Evolutionary conservation across 768 basidiomycete species (phyloP), one percentile per base, ranked within the genome.

Genomic region (Kondoa malvinella): DNA sequence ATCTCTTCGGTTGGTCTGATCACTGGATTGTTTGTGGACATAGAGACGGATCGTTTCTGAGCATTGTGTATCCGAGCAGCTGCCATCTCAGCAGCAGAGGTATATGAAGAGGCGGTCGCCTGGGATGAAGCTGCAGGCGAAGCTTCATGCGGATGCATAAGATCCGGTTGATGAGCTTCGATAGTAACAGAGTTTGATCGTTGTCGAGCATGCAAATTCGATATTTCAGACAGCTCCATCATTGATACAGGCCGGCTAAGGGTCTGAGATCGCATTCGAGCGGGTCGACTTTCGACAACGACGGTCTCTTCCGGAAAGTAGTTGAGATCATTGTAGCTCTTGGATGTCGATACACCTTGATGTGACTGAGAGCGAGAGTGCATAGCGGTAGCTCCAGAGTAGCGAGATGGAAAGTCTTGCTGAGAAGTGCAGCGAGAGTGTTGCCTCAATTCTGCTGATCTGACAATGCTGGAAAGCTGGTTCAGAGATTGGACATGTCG

Each of bases 161-260:
- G 40, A 50, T 8, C 12, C 40, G 40, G 40, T n/a, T n/a, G n/a
- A n/a, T n/a, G 40, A 50, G 21, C 40, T 8, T 50, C 40, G 40
- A 50, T 21, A 50, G 40, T 21, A 21, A 50, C 21, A 21, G 40
- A 50, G 40, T 50, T 50, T 8, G 40, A 50, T 50, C 40, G 8
- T 50, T 8, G 40, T 50, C 40, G 40, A 3, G 61, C 61, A 3
- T 63, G 61, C 14, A 31, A 3, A 34, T 27, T 63, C n/a, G 61
- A 27, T 8, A 63, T 2, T 15, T 63, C 14, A 8, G n/a, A 31
- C 12, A 60, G n/a, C 25, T 60, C 58, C 25, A 60, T 31, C 58
- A 60, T 60, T 80, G 77, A 0, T 82, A 78, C 73, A 85, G 82
- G 15, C 87, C 87, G 4, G 88, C 80, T 64, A 87, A 80, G 33